Conservation (phyloP, 345 rosid genomes). For the Gossypium bickii region DNA sequence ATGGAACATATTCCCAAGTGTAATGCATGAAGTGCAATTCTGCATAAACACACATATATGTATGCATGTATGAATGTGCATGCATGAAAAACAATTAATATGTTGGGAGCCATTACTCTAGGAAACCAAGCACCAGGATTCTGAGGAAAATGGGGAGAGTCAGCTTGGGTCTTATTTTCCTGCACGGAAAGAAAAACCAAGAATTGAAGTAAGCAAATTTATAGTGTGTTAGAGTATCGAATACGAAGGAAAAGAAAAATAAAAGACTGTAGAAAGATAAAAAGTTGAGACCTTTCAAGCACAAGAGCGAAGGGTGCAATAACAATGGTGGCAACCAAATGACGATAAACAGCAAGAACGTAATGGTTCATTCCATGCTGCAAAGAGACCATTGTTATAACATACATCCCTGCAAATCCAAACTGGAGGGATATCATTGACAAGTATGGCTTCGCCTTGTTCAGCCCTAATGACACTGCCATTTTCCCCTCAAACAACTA, state of each 20-base stretch:
- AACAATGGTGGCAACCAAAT: conserved; percentile 59
- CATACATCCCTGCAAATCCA: conserved; percentile 88
- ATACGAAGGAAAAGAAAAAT: neutral
- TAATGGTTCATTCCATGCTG: conserved; percentile 81
- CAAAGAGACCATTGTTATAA: conserved; percentile 69
- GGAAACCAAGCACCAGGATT: conserved; percentile 66
- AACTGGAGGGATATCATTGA: conserved; percentile 75
- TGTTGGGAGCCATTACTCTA: conserved; percentile 52
- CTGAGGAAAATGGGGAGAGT: conserved; percentile 66
- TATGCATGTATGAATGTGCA: neutral
- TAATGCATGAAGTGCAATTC: neutral
- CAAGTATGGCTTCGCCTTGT: conserved; percentile 54
- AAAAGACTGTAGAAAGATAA: neutral
- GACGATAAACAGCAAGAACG: conserved; percentile 72
- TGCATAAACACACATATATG: neutral
- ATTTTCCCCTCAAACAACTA: neutral
- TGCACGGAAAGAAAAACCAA: conserved; percentile 22
- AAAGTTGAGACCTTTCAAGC: conserved; percentile 56
- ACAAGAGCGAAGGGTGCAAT: conserved; percentile 79
- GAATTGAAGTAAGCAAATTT: neutral
- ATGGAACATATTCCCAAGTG: neutral
- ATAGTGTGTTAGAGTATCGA: too few relatives aligned
- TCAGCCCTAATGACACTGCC: neutral
- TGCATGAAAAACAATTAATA: neutral
- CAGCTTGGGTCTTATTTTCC: conserved; percentile 87